These are phyloP conservation scores for Aurantiochytrium sp. DNA, from an alignment of 108 stramenopile species.

Conservation along the genomic window DNA sequence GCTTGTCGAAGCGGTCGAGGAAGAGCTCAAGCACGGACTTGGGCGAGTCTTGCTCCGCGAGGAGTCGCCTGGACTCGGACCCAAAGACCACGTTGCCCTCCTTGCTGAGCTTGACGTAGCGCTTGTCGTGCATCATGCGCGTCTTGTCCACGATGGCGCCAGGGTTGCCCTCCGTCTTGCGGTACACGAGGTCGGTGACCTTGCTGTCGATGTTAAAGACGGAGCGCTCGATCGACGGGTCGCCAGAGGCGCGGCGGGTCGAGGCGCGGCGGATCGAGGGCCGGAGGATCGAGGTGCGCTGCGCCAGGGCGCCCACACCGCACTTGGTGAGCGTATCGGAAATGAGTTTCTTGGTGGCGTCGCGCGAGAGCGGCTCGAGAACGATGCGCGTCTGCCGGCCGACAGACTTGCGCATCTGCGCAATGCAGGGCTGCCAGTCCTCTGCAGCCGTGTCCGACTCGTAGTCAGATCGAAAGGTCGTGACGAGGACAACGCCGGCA, in stretches of 20 bases:
- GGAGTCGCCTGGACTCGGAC: background rate
- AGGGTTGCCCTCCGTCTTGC: constrained; percentile 5
- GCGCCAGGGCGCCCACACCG: background rate
- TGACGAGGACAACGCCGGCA: background rate
- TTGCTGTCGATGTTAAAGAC: background rate
- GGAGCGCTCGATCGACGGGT: no score
- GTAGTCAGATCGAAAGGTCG: background rate
- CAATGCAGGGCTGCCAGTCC: background rate
- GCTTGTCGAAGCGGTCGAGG: background rate
- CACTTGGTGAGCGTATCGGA: background rate
- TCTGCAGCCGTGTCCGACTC: background rate
- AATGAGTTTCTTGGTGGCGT: background rate
- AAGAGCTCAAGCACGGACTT: background rate
- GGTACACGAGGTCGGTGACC: background rate
- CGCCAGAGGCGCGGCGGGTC: no score
- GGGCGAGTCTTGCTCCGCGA: background rate
- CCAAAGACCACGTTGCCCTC: background rate
- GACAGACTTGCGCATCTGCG: background rate
- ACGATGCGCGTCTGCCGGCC: background rate
- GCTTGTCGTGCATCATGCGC: background rate
- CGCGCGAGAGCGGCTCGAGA: background rate
- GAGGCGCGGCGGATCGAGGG: no score
- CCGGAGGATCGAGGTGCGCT: background rate
- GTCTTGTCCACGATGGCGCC: background rate
- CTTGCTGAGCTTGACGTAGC: background rate